A percentile compares a stretch with the other conserved stretches of the same genome.
These are phyloP conservation scores for Talaromyces sp. DNA, from an alignment of 2,329 filamentous ascomycete species.

Conservation along the genomic window DNA sequence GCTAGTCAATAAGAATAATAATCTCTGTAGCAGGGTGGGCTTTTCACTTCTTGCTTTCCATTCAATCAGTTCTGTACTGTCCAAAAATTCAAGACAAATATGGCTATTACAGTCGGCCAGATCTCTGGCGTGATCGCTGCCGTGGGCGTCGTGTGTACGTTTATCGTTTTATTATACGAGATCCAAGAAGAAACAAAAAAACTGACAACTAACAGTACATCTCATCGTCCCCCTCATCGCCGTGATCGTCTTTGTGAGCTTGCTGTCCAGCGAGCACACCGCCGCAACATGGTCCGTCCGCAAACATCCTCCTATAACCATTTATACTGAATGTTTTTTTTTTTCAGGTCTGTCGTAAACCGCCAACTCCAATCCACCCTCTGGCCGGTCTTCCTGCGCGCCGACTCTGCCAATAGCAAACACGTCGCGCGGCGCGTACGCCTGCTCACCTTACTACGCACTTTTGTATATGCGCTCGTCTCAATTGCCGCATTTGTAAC, in stretches of 20 bases:
- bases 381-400: not conserved
- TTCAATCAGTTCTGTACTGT: not conserved
- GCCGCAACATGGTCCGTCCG: not conserved
- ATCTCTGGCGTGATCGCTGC: conserved; percentile 1
- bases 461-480: not conserved
- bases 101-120: conserved; percentile 1
- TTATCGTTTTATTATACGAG: not conserved
- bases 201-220: not conserved
- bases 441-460: not conserved
- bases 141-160: not conserved
- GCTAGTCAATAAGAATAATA: too few species aligned
- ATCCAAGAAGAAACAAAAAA: not conserved
- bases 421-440: not conserved
- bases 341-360: not conserved
- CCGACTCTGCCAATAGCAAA: not conserved
- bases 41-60: not conserved
- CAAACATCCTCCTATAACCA: not conserved
- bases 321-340: not conserved
- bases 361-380: not conserved
- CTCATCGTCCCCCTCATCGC: not conserved
- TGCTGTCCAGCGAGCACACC: not conserved
- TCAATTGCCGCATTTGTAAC: not conserved
- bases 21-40: too few species aligned
- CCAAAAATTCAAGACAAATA: not conserved
- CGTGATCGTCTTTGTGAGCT: not conserved